Percentiles rank a stretch among this genome's conserved stretches.
Evolutionary conservation across 352 stramenopile genomes (phyloP).

Genomic region (Halophytophthora polymorphica): DNA sequence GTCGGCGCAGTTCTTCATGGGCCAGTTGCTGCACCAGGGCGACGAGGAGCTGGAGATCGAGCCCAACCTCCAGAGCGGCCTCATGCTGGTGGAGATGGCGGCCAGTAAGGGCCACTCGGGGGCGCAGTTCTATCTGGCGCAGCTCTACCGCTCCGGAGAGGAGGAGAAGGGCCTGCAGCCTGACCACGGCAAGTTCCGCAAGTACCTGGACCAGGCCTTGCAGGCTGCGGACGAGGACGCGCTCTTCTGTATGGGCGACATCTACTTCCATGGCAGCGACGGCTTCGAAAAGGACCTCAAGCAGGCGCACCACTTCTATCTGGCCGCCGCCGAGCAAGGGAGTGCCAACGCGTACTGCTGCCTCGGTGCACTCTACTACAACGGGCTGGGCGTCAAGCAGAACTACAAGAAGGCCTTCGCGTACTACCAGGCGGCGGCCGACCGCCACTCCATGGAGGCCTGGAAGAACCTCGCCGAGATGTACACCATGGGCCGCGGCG

Average conservation of each 20-base stretch:
- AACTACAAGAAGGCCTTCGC: conserved; percentile 80
- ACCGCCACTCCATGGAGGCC: conserved; percentile 78
- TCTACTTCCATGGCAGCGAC: conserved; percentile 82
- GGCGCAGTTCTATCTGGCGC: conserved; percentile 78
- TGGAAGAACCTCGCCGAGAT: conserved; percentile 90
- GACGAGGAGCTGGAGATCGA: conserved; percentile 67
- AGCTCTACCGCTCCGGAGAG: conserved; percentile 86
- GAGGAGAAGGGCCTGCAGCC: conserved; percentile 38
- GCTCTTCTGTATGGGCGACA: conserved; percentile 84
- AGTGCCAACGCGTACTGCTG: conserved; percentile 75
- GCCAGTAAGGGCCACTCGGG: conserved; percentile 65
- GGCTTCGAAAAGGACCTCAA: conserved; percentile 71
- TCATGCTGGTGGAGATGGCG: conserved; percentile 79
- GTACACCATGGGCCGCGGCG: conserved; percentile 72
- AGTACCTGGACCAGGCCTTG: conserved; percentile 64
- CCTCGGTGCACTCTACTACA: conserved; percentile 80
- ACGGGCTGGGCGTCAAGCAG: conserved; percentile 58
- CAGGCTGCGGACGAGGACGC: conserved; percentile 63
- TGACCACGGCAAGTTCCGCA: conserved; percentile 55
- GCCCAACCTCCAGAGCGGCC: conserved; percentile 51
- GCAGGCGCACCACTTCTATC: conserved; percentile 68
- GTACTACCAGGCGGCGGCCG: conserved; percentile 85
- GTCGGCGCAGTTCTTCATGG: conserved; percentile 86
- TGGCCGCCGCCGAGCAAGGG: conserved; percentile 58
- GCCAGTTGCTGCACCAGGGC: conserved; percentile 73